phyloP scores from a whole-genome alignment of 371 early-diverging fungal species.

The Spraguea lophii region DNA sequence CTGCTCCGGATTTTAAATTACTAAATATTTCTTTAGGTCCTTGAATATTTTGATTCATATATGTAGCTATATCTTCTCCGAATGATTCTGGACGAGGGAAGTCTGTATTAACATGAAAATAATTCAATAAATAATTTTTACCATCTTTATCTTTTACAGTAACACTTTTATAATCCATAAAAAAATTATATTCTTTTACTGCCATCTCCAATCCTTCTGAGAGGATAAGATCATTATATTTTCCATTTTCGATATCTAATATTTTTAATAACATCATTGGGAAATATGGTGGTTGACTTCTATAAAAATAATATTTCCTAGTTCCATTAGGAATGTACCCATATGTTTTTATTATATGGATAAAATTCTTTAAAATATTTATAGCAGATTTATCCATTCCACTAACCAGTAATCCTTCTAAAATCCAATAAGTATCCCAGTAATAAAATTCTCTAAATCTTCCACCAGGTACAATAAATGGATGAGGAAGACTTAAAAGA shows the following conservation, averaged over 20 bases:
- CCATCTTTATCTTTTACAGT: conserved; percentile 1
- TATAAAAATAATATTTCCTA: conserved; percentile 59
- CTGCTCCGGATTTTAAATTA: conserved; percentile 59
- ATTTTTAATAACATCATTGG: conserved; percentile 17
- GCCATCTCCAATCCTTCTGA: conserved; percentile 20
- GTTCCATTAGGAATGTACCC: conserved; percentile 69
- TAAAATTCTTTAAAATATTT: conserved; percentile 53
- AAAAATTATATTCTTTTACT: conserved; percentile 52
- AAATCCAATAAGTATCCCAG: conserved; percentile 66
- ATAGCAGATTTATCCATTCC: conserved; percentile 49
- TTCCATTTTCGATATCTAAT: conserved; percentile 12
- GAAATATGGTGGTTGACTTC: conserved; percentile 60
- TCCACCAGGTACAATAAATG: conserved; percentile 68
- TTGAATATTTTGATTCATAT: conserved; percentile 27
- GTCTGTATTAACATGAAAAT: conserved; percentile 1
- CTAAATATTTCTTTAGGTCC: conserved; percentile 43
- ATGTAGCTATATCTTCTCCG: conserved; percentile 49
- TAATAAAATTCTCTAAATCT: conserved; percentile 68
- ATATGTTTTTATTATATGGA: conserved; percentile 51
- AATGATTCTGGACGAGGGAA: conserved; percentile 60
- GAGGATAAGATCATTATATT: conserved; percentile 16
- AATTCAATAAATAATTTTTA: conserved; percentile 6
- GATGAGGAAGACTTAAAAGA: conserved; percentile 48
- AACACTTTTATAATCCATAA: conserved; percentile 48
- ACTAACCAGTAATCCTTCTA: conserved; percentile 55